Base-by-base conservation (phyloP, 345 rosid genomes). In the Camelina sativa region DNA sequence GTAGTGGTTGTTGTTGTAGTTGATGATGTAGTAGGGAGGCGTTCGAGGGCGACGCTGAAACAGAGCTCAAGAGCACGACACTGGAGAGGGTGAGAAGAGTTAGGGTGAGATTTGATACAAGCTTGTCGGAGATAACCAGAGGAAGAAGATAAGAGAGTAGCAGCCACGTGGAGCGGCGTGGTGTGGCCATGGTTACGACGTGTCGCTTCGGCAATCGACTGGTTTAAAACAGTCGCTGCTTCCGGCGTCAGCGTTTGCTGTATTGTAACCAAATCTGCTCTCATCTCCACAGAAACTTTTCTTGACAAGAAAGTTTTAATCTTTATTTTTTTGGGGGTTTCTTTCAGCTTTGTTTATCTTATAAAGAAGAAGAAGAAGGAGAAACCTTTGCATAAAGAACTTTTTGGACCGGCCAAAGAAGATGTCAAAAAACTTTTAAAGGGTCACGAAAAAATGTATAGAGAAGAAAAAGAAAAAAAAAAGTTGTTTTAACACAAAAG, bases 41-140 rank as follows among this genome's bases (percentile, higher is more conserved):
- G 88, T 48, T 95, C 99, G 61, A 95, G 85, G 3, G 99, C 99
- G n/a, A 95, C 99, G 82, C 92, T 90, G 85, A 95, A 95, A 74
- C 99, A 95, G 65, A 95, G 99, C 92, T 95, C 99, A 23, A 95
- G 82, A 17, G 99, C 99, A 22, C 99, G 85, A 76, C 99, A 95
- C 94, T 95, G 99, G n/a, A 95, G 87, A 0, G 99, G 99, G 71
- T 95, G 98, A 5, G 99, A 95, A 0, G 99, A 95, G 72, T 92
- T 95, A 6, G 98, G 99, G 80, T 95, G 99, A 1, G 99, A 90
- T 73, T 95, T 95, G 79, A 92, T 92, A 78, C 99, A 95, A 6
- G 99, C 98, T 80, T 92, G 98, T 44, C 99, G 87, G 77, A 95
- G 93, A 77, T 63, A 95, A 16, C 99, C 99, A 16, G 98, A 77